phyloP scores from a whole-genome alignment of 2,329 filamentous ascomycete genomes.

The Nakataea oryzae region DNA sequence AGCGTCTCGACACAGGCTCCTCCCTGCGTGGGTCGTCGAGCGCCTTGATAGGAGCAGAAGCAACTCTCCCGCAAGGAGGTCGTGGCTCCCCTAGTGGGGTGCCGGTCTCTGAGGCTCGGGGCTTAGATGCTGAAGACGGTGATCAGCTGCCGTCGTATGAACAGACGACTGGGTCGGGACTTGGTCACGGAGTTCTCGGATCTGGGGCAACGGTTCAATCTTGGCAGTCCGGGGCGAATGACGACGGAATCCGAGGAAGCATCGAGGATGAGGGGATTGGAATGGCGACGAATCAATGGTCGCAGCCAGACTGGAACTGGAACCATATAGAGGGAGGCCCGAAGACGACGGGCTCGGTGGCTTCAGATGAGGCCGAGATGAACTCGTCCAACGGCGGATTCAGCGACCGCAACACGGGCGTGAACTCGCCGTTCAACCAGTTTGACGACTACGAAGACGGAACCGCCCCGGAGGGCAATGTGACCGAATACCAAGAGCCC shows the following conservation, averaged over 20 bases:
- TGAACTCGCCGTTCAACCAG: constrained; percentile 1
- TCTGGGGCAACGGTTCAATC: neutral
- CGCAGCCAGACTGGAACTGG: neutral
- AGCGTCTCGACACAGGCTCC: constrained; percentile 73
- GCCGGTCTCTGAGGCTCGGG: neutral
- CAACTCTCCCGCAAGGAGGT: constrained; percentile 56
- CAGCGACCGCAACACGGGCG: neutral
- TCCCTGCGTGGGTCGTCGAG: constrained; percentile 87
- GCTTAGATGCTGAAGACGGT: constrained; percentile 15
- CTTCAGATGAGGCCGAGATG: constrained; percentile 3
- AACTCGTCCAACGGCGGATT: constrained; percentile 3
- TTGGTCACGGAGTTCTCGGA: too few species aligned
- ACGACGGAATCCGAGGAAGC: constrained; percentile 25
- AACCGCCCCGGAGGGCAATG: neutral
- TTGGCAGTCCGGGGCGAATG: constrained; percentile 9
- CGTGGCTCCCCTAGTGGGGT: constrained; percentile 42
- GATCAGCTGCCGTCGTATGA: constrained; percentile 19
- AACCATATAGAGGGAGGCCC: neutral
- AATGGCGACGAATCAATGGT: neutral
- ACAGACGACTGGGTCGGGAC: neutral
- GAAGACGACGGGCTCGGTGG: neutral
- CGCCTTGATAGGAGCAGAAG: constrained; percentile 70
- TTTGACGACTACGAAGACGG: constrained; percentile 6
- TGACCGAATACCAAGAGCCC: constrained; percentile 6
- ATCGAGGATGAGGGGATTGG: constrained; percentile 22